Evolutionary conservation across 164 flowering plant genomes (phyloP), one percentile per base, ranked within the genome.

Genomic region (Chimonanthus salicifolius): DNA sequence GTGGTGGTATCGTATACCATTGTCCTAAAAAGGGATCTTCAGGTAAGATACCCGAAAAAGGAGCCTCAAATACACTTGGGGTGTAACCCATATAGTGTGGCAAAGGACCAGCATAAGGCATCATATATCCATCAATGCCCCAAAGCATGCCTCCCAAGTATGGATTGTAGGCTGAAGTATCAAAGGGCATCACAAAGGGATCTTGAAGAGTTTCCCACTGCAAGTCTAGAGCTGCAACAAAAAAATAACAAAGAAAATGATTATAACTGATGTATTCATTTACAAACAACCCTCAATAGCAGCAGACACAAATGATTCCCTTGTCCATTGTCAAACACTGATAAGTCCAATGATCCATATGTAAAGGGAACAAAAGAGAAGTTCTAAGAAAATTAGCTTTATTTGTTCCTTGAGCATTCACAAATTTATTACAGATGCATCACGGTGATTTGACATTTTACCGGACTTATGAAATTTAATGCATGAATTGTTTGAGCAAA

Each of bases 61-160:
- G 84, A 84, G 88, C 79, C 71, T 85, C 92, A 20, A 88, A 75
- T 8, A 93, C 93, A 3, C 85, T 88, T 50, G 87, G 76, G 13
- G 83, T 83, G 72, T 87, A 89, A 66, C 88, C 87, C 87, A 85
- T 82, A 69, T 83, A 88, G 5, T 33, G 33, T 0, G 94, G 92
- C 89, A 90, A 85, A 15, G 82, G 77, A 73, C 81, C 86, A 75
- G 76, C 78, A 86, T 76, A 88, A 67, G 89, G 88, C 47, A 84
- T 82, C 84, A 80, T 77, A 76, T 75, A 88, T 44, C 83, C 88
- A 72, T 90, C 90, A 87, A 90, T 83, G 67, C 90, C 91, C 78
- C 89, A 86, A 64, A 84, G 95, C 84, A 91, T 82, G 49, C 92
- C 92, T 49, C 70, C 77, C 93, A 90, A 90, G 70, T 84, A 89